phyloP scores from a whole-genome alignment of 108 stramenopile genomes.

The Epithemia pelagica region DNA sequence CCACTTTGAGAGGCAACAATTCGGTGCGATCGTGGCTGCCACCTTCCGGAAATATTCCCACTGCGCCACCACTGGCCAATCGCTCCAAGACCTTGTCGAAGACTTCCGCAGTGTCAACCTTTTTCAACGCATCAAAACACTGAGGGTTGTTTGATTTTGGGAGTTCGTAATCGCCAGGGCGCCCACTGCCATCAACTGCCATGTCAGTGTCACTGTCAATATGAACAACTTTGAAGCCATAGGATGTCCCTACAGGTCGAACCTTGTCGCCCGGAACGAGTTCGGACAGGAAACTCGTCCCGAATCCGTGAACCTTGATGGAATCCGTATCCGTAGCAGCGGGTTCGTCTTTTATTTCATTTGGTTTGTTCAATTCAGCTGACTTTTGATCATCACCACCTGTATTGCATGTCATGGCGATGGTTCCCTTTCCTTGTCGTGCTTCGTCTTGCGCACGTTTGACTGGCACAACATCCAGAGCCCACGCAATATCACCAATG shows the following conservation, averaged over 20 bases:
- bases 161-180: conserved; percentile 13
- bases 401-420: conserved; percentile 12
- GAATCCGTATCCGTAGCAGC: conserved; percentile 4
- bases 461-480: conserved; percentile 90
- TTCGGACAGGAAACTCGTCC: conserved; percentile 49
- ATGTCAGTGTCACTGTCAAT: conserved; percentile 42
- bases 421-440: conserved; percentile 44
- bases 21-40: conserved; percentile 97
- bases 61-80: conserved; percentile 64
- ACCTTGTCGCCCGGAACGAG: conserved; percentile 73
- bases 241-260: conserved; percentile 39
- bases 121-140: conserved; percentile 75
- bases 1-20: conserved; percentile 95
- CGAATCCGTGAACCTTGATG: conserved; percentile 35
- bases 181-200: conserved; percentile 10
- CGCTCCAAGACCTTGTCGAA: conserved; percentile 79
- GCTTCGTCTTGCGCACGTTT: conserved; percentile 89
- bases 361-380: not conserved
- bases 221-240: conserved; percentile 58
- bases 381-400: not conserved
- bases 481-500: conserved; percentile 90
- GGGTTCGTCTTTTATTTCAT: not conserved
- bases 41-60: conserved; percentile 97
- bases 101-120: conserved; percentile 80
- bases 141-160: conserved; percentile 15